Conservation (phyloP, 306 rosid genomes). For the Argentina anserina region DNA sequence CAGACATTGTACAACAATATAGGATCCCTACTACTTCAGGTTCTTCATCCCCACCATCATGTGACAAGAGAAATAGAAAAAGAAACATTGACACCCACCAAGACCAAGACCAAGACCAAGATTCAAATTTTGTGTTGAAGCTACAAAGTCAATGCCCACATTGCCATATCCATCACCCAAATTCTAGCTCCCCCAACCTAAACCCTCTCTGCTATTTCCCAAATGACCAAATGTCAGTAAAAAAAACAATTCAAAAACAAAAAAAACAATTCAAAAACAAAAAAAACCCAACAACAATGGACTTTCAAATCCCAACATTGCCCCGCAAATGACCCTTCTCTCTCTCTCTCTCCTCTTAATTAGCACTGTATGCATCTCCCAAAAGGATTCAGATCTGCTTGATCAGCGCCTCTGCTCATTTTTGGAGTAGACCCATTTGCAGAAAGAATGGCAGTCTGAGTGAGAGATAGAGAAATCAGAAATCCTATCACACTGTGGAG, state of each 20-base stretch:
- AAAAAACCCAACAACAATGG: slow-evolving; percentile 29
- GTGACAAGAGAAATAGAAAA: background rate
- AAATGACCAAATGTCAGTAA: slow-evolving; percentile 29
- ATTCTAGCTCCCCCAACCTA: background rate
- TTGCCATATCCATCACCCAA: background rate
- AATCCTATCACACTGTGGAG: slow-evolving; percentile 16
- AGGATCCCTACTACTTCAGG: background rate
- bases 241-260: background rate
- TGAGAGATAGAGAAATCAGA: background rate
- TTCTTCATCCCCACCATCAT: background rate
- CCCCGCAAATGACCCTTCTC: background rate
- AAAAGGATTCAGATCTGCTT: slow-evolving; percentile 33
- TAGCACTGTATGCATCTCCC: slow-evolving; percentile 17
- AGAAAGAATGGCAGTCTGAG: slow-evolving; percentile 27
- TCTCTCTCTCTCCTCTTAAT: background rate
- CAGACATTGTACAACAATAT: background rate
- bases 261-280: background rate
- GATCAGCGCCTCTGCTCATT: slow-evolving; percentile 16
- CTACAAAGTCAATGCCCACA: background rate
- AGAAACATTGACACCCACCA: background rate
- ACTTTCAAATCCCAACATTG: slow-evolving; percentile 37
- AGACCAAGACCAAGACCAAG: background rate
- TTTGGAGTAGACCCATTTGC: slow-evolving; percentile 32
- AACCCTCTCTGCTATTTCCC: slow-evolving; percentile 7
- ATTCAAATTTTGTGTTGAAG: background rate